These are phyloP conservation scores for Vitis hybrid DNA, from an alignment of 177 flowering plant genomes.

Conservation along the genomic window DNA sequence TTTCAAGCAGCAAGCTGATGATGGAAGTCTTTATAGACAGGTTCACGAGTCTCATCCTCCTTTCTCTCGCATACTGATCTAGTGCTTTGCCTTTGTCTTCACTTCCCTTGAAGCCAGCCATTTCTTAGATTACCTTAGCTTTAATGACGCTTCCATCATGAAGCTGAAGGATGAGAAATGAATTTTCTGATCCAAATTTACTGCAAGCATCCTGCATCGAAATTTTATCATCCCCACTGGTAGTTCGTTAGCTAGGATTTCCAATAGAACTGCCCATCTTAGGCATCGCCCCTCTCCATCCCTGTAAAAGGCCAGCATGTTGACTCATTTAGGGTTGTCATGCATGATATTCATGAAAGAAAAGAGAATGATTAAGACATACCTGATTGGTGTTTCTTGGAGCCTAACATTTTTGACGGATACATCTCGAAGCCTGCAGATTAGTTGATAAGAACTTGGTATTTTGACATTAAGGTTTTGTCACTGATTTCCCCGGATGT, in stretches of 20 bases:
- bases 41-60: constrained; percentile 44
- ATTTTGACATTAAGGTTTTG: no score
- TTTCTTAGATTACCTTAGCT: constrained; percentile 34
- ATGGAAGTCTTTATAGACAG: constrained; percentile 43
- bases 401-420: no score
- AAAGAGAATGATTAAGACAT: no score
- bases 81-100: constrained; percentile 26
- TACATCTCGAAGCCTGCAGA: no score
- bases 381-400: no score
- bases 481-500: no score
- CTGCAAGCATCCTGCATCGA: constrained; percentile 27
- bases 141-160: constrained; percentile 33
- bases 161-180: constrained; percentile 33
- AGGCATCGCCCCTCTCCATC: constrained; percentile 48
- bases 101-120: neutral
- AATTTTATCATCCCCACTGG: constrained; percentile 39
- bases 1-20: constrained; percentile 17
- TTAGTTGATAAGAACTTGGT: no score
- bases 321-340: no score
- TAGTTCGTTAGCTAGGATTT: constrained; percentile 35
- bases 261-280: constrained; percentile 41
- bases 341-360: no score
- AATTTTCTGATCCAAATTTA: constrained; percentile 22
- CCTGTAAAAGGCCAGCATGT: constrained; percentile 9
- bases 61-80: constrained; percentile 40